phyloP scores from a whole-genome alignment of 495 filamentous ascomycete genomes.

The Penicillium desertorum region DNA sequence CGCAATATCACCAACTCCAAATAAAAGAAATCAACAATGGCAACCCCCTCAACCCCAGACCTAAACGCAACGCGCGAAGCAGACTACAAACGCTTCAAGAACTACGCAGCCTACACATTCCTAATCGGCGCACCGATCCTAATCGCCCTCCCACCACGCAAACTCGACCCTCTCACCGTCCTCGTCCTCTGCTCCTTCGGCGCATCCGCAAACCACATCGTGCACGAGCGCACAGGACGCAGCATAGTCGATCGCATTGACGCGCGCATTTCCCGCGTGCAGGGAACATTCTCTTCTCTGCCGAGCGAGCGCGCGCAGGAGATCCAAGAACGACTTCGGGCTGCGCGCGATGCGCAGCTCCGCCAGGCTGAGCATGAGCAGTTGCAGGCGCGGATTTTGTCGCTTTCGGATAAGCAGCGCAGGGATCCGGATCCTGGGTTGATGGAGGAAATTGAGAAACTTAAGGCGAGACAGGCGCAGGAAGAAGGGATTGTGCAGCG shows the following conservation, averaged over 20 bases:
- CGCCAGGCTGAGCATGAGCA: conserved; percentile 24
- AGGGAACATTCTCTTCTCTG: conserved; percentile 29
- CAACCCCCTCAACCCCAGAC: conserved; percentile 15
- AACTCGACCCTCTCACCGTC: conserved; percentile 63
- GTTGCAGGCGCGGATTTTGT: conserved; percentile 17
- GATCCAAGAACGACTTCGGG: conserved; percentile 45
- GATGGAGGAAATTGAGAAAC: conserved; percentile 42
- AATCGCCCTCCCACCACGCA: conserved; percentile 74
- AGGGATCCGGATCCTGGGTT: conserved; percentile 18
- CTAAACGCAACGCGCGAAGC: conserved; percentile 27
- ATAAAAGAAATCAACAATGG: conserved; percentile 10
- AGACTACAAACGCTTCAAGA: conserved; percentile 54
- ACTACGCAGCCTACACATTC: conserved; percentile 60
- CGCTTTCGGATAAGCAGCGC: conserved; percentile 22
- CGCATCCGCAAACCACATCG: conserved; percentile 65
- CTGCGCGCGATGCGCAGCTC: conserved; percentile 38
- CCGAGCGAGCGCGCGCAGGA: conserved; percentile 57
- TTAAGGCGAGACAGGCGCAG: conserved; percentile 36
- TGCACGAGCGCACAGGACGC: conserved; percentile 52
- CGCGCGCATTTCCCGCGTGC: conserved; percentile 27
- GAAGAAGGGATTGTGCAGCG: conserved; percentile 48
- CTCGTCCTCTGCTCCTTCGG: conserved; percentile 59
- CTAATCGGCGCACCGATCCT: conserved; percentile 69
- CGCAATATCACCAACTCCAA: background rate
- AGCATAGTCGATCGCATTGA: conserved; percentile 47